These are phyloP conservation scores for Ophiorrhiza pumila DNA, from an alignment of 257 asterid genomes.

Conservation along the genomic window DNA sequence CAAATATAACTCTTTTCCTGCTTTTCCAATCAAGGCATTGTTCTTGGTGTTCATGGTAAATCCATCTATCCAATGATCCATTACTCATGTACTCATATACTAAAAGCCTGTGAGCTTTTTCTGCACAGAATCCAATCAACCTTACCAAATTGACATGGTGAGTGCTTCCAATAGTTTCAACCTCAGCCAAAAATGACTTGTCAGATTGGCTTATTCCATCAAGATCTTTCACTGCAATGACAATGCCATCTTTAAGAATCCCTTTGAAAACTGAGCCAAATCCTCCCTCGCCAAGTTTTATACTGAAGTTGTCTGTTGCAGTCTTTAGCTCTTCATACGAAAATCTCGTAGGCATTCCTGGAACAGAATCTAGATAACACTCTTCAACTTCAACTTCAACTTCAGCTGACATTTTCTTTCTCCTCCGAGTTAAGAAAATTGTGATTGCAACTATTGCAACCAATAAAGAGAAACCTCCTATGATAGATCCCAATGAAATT, in stretches of 20 bases:
- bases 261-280: conserved; percentile 29
- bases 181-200: conserved; percentile 27
- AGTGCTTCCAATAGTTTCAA: conserved; percentile 21
- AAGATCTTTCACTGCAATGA: conserved; percentile 28
- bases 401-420: background rate
- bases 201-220: conserved; percentile 3
- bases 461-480: conserved; percentile 17
- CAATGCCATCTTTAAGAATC: background rate
- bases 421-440: background rate
- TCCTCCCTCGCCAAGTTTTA: conserved; percentile 26
- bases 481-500: too few relatives aligned
- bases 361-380: conserved; percentile 7
- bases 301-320: conserved; percentile 10
- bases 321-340: conserved; percentile 15
- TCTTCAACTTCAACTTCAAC: conserved; percentile 11
- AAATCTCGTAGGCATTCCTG: conserved; percentile 25
- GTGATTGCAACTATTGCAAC: background rate
- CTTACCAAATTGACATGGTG: conserved; percentile 29
- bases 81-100: conserved; percentile 21
- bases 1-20: conserved; percentile 8
- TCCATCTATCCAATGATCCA: conserved; percentile 29
- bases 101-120: conserved; percentile 21
- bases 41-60: background rate
- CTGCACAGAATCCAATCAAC: conserved; percentile 29
- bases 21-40: conserved; percentile 6